These are phyloP conservation scores for Linum trigynum DNA, from an alignment of 345 rosid genomes.

Conservation along the genomic window DNA sequence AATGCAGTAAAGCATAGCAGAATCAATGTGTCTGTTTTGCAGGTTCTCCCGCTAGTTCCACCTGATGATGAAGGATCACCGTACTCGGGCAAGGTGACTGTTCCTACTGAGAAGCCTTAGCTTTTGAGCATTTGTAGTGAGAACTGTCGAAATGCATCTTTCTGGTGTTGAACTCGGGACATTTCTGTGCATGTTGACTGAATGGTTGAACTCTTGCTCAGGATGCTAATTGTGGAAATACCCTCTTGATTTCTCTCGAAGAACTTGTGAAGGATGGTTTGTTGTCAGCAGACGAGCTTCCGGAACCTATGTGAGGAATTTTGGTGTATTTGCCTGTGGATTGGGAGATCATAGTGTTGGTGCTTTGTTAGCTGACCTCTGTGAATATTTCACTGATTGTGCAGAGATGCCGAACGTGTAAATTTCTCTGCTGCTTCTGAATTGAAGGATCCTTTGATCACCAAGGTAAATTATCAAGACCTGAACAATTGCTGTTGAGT, in stretches of 20 bases:
- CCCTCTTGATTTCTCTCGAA: slow-evolving; percentile 80
- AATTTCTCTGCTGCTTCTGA: slow-evolving; percentile 45
- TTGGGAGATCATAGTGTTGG: background rate
- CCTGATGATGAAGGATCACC: slow-evolving; percentile 83
- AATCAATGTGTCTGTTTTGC: slow-evolving; percentile 1
- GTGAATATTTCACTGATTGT: slow-evolving; percentile 7
- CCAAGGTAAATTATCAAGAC: slow-evolving; percentile 37
- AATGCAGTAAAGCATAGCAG: background rate
- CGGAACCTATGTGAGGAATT: slow-evolving; percentile 48
- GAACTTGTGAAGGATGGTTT: slow-evolving; percentile 87
- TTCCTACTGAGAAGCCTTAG: background rate
- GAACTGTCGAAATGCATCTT: background rate
- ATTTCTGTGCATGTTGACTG: background rate
- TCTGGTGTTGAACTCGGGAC: background rate
- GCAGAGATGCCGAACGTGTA: slow-evolving; percentile 55
- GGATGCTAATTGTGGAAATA: slow-evolving; percentile 97
- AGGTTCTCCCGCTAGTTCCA: slow-evolving; percentile 98
- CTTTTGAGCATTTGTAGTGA: background rate
- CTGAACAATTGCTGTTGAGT: background rate
- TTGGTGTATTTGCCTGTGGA: background rate
- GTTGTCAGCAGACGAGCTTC: slow-evolving; percentile 59
- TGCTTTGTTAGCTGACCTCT: background rate
- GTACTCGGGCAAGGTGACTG: slow-evolving; percentile 74
- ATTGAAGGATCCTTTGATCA: slow-evolving; percentile 63
- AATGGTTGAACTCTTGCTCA: slow-evolving; percentile 16